Percentiles rank a stretch among this genome's conserved stretches.
Evolutionary conservation across 805 yeast species (phyloP).

Genomic region (Myxozyma mucilagina): DNA sequence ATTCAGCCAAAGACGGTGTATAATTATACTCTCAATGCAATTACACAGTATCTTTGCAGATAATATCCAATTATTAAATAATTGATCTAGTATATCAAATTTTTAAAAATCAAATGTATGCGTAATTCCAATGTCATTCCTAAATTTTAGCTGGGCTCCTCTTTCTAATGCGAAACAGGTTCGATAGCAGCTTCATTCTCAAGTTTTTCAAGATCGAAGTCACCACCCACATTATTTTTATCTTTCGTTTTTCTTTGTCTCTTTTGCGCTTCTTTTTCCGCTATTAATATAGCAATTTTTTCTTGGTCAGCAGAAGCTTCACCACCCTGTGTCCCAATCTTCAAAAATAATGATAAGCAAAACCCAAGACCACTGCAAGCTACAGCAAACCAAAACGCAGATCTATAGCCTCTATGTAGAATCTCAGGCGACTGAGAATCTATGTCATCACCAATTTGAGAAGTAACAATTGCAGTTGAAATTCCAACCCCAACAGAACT

Average conservation of each 20-base stretch:
- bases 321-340: slow-evolving; percentile 38
- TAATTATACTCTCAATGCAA: too few species aligned
- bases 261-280: background rate
- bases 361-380: slow-evolving; percentile 32
- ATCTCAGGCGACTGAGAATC: background rate
- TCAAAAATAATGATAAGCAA: slow-evolving; percentile 38
- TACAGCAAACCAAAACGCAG: slow-evolving; percentile 21
- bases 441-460: slow-evolving; percentile 39
- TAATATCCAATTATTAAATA: too few species aligned
- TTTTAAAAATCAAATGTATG: too few species aligned
- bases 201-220: background rate
- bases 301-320: slow-evolving; percentile 4
- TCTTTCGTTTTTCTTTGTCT: background rate
- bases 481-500: slow-evolving; percentile 48
- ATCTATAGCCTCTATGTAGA: slow-evolving; percentile 15
- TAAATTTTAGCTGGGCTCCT: too few species aligned
- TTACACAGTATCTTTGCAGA: too few species aligned
- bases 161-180: too few species aligned
- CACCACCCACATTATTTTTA: background rate
- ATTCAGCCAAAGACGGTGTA: background rate
- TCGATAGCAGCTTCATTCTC: too few species aligned
- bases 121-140: too few species aligned
- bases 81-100: too few species aligned
- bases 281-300: slow-evolving; percentile 1
- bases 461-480: slow-evolving; percentile 39